Evolutionary conservation across 2,329 filamentous ascomycete species (phyloP).

Genomic region (Ophiostoma ulmi): DNA sequence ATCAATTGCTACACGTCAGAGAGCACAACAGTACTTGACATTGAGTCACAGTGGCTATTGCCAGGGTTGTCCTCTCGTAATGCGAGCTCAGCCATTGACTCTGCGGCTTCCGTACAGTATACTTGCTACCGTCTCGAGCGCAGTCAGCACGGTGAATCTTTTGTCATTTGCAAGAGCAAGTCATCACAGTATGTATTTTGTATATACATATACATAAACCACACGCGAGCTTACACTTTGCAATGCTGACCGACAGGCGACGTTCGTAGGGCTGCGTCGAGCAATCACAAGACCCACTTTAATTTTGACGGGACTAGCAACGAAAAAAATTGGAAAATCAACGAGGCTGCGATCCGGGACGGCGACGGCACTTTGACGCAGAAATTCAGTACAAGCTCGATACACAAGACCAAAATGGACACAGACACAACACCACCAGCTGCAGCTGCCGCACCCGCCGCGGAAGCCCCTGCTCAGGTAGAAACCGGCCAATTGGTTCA

Average conservation of each 20-base stretch:
- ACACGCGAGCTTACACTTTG: too few species aligned
- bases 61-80: background rate
- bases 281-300: background rate
- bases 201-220: background rate
- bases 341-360: background rate
- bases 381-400: background rate
- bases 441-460: background rate
- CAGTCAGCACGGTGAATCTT: background rate
- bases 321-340: conserved; percentile 7
- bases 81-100: background rate
- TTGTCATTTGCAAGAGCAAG: background rate
- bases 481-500: conserved; percentile 24
- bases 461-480: background rate
- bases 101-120: background rate
- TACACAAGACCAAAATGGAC: background rate
- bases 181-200: background rate
- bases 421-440: conserved; percentile 19
- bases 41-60: background rate
- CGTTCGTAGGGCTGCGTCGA: background rate
- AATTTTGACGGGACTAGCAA: conserved; percentile 2
- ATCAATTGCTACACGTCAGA: background rate
- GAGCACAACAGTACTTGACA: background rate
- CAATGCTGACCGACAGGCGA: background rate
- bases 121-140: background rate
- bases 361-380: background rate